A percentile compares a stretch with the other conserved stretches of the same genome.
Evolutionary conservation across 2,329 filamentous ascomycete genomes (phyloP).

Genomic region (Stachybotrys elegans): DNA sequence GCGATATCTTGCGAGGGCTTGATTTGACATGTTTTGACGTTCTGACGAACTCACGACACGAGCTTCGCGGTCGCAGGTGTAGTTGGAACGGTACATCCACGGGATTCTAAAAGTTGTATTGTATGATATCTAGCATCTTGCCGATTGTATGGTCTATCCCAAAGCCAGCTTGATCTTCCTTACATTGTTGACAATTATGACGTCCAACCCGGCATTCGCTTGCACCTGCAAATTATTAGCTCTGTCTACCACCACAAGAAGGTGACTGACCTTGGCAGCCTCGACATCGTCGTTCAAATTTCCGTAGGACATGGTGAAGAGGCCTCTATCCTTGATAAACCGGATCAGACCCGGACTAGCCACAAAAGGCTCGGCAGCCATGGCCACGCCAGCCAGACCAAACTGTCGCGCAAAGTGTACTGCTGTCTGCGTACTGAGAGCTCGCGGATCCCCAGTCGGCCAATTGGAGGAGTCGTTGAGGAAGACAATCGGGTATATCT

Average conservation of each 20-base stretch:
- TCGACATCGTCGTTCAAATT: background rate
- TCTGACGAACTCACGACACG: no score
- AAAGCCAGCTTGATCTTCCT: background rate
- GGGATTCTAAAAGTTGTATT: no score
- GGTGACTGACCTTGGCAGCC: background rate
- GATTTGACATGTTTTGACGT: no score
- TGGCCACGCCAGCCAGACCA: background rate
- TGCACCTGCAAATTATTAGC: background rate
- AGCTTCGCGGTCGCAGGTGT: no score
- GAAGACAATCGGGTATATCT: constrained; percentile 92
- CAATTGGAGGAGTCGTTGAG: constrained; percentile 82
- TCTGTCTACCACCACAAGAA: background rate
- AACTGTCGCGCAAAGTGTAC: background rate
- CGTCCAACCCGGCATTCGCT: background rate
- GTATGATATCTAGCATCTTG: no score
- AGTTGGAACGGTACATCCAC: no score
- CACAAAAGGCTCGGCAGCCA: background rate
- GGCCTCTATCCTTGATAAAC: background rate
- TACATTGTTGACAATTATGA: background rate
- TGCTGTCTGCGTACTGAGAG: background rate
- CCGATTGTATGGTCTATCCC: no score
- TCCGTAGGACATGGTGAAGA: background rate
- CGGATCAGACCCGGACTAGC: background rate
- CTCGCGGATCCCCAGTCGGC: constrained; percentile 62
- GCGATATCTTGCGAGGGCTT: constrained; percentile 8